Evolutionary conservation across 805 yeast species (phyloP), one percentile per base, ranked within the genome.

Genomic region (Brettanomyces sp.): DNA sequence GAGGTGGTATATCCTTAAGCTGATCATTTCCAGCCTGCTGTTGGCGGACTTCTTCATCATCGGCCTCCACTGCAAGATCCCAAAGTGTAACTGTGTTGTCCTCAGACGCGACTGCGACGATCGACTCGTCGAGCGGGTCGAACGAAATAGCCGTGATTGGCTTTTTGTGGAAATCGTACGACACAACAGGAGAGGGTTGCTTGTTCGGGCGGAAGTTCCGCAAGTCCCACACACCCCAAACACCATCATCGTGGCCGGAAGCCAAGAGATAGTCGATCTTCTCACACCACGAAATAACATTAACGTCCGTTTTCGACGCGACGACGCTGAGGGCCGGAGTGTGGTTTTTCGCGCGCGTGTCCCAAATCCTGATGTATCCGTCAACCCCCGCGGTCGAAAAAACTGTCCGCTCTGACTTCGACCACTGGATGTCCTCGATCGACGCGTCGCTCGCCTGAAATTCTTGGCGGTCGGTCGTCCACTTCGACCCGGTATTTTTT

Each of bases 21-120:
- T 90, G 97, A 55, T 76, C 75, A 37, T 81, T 76, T 56, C 84
- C 93, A 47, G 79, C 75, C 56, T 79, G 77, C 67, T 91, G 97
- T 59, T 83, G 85, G 47, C 85, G 80, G 53, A 91, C 85, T 66
- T 91, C 99, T 61, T 91, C 98, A 61, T 93, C 98, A 49, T 90
- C 99, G 3, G 98, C 98, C 69, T 93, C 99, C 13, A 93, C 99
- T 11, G 97, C 91, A 63, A 93, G 74, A 69, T 93, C 99, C 99
- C 99, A 93, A 53, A 93, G 70, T 1, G 97, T 89, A 7, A 93
- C 97, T 5, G 98, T 93, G 64, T 89, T 89, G 66, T 93, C 99
- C 62, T 90, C 98, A 1, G 95, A 86, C 3, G 95, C 89, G 14
- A 91, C 97, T 1, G 98, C 98, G 45, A 93, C 77, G 51, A 90